Evolutionary conservation across 2,329 filamentous ascomycete species (phyloP).

Genomic region (Neopestalotiopsis sp.): DNA sequence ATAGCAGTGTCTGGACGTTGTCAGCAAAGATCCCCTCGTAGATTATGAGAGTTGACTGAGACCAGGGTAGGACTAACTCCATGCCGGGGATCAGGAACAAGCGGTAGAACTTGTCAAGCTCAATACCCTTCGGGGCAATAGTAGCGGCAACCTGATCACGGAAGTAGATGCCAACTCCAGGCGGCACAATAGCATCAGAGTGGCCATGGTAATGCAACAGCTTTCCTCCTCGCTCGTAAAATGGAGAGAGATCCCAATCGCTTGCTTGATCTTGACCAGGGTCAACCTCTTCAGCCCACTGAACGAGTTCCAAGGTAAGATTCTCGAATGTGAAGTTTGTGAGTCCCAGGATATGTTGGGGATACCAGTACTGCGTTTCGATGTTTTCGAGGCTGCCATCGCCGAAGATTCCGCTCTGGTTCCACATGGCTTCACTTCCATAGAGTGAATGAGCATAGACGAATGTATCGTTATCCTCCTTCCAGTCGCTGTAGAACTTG

Average conservation of each 20-base stretch:
- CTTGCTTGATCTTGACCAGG: constrained; percentile 25
- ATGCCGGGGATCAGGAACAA: constrained; percentile 27
- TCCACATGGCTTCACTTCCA: neutral
- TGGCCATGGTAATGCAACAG: constrained; percentile 28
- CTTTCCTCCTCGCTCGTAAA: constrained; percentile 23
- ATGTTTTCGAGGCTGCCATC: neutral
- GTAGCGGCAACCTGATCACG: constrained; percentile 20
- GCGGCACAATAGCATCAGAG: constrained; percentile 23
- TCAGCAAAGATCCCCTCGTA: neutral
- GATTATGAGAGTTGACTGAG: neutral
- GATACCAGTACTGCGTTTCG: neutral
- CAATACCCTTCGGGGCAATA: constrained; percentile 19
- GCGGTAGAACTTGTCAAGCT: constrained; percentile 37
- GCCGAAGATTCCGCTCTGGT: neutral
- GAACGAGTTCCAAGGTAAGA: neutral
- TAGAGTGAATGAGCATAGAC: neutral
- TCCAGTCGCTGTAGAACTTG: constrained; percentile 25
- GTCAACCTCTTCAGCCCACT: constrained; percentile 17
- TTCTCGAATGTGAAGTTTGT: constrained; percentile 1
- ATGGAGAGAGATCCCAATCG: constrained; percentile 24
- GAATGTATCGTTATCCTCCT: neutral
- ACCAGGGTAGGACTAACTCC: neutral
- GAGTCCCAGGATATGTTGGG: neutral
- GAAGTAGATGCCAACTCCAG: constrained; percentile 20
- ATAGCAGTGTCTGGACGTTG: neutral